phyloP scores from a whole-genome alignment of 805 yeast species.

The Metschnikowia koreensis region DNA sequence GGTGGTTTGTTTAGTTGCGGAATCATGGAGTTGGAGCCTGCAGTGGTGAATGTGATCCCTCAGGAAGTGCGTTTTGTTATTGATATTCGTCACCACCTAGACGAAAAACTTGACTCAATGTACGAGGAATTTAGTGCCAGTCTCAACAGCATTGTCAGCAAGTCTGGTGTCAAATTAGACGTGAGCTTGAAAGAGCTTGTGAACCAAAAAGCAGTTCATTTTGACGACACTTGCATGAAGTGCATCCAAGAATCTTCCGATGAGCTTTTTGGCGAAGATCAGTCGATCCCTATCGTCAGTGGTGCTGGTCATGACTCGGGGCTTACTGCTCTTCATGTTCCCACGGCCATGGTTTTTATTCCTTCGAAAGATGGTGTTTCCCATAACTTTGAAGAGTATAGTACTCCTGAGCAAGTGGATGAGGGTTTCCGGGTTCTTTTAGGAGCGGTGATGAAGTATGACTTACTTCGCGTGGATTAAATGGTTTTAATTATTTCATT shows the following conservation, averaged over 20 bases:
- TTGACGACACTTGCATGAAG: conserved; percentile 49
- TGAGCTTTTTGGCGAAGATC: conserved; percentile 46
- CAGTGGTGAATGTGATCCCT: conserved; percentile 67
- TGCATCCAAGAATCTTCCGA: conserved; percentile 54
- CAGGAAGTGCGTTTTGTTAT: conserved; percentile 56
- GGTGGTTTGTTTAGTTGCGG: conserved; percentile 62
- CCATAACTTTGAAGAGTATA: conserved; percentile 66
- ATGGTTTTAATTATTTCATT: too few species aligned
- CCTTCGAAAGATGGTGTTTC: conserved; percentile 67
- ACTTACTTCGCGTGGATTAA: conserved; percentile 10
- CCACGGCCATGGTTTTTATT: conserved; percentile 73
- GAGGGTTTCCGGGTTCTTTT: conserved; percentile 57
- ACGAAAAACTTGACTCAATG: conserved; percentile 39
- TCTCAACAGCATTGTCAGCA: conserved; percentile 35
- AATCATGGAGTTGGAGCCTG: conserved; percentile 54
- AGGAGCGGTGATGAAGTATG: conserved; percentile 42
- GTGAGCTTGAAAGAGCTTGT: conserved; percentile 45
- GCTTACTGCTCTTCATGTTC: conserved; percentile 51
- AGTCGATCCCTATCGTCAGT: conserved; percentile 48
- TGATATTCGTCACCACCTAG: conserved; percentile 58
- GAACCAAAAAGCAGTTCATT: conserved; percentile 55
- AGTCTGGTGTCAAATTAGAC: conserved; percentile 29
- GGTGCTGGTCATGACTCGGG: conserved; percentile 81
- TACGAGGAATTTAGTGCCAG: conserved; percentile 37
- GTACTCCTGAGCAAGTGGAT: conserved; percentile 62